Evolutionary conservation across 2,329 filamentous ascomycete species (phyloP), one percentile per base, ranked within the genome.

Genomic region (Xylaria sp.): DNA sequence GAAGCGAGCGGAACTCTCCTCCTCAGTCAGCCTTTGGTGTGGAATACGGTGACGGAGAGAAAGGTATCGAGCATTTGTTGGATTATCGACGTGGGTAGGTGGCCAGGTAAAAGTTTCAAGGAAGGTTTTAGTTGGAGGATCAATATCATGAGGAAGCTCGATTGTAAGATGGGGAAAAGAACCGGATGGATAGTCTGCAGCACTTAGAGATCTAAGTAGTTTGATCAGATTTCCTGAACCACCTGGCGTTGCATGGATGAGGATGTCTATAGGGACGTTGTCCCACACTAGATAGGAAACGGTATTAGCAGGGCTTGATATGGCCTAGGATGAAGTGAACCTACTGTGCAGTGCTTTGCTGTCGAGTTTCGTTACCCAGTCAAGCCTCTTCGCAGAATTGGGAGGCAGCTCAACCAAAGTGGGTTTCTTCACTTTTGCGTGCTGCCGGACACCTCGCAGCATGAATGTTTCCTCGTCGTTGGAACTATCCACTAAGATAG

Each of bases 321-420:
- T 13, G 21, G 8, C 40, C 6, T 18, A 24, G 51, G 29, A 40
- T 18, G 6, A 43, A 48, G 34, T 39, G 22, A 50, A 47, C 57
- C 55, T 77, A 89, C 87, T 80, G 61, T 77, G 80, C 52, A 97
- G 74, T 24, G 91, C 86, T 17, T 78, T 75, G 55, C 88, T 84
- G 66, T 96, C 91, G 11, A 97, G 78, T 58, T 86, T 85, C 1
- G 89, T 84, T 39, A 96, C 78, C 91, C 92, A 97, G 59, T 83
- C 76, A 34, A 92, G 80, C 37, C 84, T 80, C 49, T 87, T 83
- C 21, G 79, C 79, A 1, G 82, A 78, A 49, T 82, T 78, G 37
- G 77, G 75, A 0, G 92, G 90, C 19, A 97, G 77, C 67, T 91
- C 86, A 48, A 97, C 89, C 16, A 95, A 71, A 1, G 91, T 76